Conservation (phyloP, 164 flowering plant species). For the Chimonanthus praecox region DNA sequence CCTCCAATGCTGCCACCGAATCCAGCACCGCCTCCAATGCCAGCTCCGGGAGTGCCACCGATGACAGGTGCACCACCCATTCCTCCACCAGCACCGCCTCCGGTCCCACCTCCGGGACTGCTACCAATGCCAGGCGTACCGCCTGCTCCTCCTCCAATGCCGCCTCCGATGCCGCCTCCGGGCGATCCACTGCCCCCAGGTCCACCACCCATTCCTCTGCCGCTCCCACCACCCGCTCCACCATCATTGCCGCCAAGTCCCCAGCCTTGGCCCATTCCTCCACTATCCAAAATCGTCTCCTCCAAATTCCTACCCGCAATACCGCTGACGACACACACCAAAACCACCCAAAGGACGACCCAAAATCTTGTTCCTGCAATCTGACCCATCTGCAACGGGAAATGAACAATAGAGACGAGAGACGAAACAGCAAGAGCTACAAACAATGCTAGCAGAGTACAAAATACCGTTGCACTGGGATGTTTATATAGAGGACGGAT, state of each 20-base stretch:
- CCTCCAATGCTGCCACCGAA: not conserved
- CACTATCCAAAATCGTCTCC: not conserved
- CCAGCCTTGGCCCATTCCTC: not conserved
- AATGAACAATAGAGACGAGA: not conserved
- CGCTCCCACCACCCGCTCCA: not conserved
- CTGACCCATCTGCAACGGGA: not conserved
- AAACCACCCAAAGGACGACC: not conserved
- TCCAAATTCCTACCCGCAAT: not conserved
- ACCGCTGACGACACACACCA: not conserved
- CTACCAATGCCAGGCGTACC: not conserved
- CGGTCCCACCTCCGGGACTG: not conserved
- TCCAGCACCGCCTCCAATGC: not conserved
- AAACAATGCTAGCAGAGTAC: not conserved
- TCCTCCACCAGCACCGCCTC: not conserved
- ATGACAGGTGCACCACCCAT: not conserved
- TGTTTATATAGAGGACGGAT: not conserved
- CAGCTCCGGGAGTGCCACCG: not conserved
- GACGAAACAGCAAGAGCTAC: not conserved
- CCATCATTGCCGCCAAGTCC: not conserved
- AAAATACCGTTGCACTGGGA: not conserved
- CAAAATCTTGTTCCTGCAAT: not conserved
- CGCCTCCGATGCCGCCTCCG: not conserved
- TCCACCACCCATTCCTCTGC: not conserved
- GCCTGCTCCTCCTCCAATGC: not conserved
- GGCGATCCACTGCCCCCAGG: not conserved